These are phyloP conservation scores for Ophiostoma fasciatum DNA, from an alignment of 2,329 filamentous ascomycete species.

Conservation along the genomic window DNA sequence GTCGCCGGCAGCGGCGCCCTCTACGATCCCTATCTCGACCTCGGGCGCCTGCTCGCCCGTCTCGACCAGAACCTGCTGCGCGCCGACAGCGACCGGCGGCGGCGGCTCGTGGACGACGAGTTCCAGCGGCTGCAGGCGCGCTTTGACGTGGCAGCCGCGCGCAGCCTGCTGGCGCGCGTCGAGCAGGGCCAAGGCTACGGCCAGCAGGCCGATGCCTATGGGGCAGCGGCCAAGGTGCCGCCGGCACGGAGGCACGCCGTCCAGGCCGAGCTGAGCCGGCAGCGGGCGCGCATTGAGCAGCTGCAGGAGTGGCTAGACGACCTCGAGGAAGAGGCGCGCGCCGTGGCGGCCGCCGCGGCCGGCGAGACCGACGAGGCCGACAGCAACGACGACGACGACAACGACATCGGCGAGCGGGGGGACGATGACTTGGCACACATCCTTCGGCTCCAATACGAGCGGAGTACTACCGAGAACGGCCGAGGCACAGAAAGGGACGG, in stretches of 20 bases:
- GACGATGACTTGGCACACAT: constrained; percentile 38
- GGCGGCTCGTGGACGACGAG: constrained; percentile 41
- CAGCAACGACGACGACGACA: constrained; percentile 24
- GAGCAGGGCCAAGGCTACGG: constrained; percentile 51
- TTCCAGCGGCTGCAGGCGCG: constrained; percentile 47
- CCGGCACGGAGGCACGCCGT: constrained; percentile 45
- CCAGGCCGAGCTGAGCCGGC: constrained; percentile 48
- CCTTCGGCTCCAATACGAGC: constrained; percentile 35
- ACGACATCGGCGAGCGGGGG: constrained; percentile 33
- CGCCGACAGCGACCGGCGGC: constrained; percentile 43
- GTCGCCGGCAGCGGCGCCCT: not conserved
- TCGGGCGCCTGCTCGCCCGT: constrained; percentile 49
- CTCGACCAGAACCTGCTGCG: constrained; percentile 51
- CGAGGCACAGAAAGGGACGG: not conserved
- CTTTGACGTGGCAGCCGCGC: constrained; percentile 60
- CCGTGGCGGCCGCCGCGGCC: constrained; percentile 13
- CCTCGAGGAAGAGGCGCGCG: constrained; percentile 42
- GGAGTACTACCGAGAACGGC: not conserved
- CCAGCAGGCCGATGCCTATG: no score
- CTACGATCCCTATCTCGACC: constrained; percentile 30
- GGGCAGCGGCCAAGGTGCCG: no score
- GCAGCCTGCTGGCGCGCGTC: constrained; percentile 50
- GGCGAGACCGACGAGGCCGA: constrained; percentile 23
- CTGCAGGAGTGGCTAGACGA: constrained; percentile 53
- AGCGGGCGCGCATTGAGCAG: constrained; percentile 51